phyloP scores from a whole-genome alignment of 306 rosid species.

The Alnus rubra region DNA sequence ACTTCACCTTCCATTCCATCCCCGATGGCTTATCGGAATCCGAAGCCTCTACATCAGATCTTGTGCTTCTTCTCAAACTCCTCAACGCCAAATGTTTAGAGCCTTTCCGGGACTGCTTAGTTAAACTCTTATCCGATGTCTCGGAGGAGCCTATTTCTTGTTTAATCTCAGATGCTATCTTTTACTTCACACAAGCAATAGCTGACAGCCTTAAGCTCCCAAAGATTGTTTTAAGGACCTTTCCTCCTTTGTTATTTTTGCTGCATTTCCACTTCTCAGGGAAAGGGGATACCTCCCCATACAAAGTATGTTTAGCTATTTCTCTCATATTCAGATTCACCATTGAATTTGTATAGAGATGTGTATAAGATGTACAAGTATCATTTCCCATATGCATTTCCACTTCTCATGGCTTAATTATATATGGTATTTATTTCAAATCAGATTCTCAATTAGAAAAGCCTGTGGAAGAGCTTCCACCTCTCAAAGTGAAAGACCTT shows the following conservation, averaged over 20 bases:
- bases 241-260: conserved; percentile 34
- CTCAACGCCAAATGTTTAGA: conserved; percentile 24
- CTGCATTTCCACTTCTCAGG: conserved; percentile 36
- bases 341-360: no score
- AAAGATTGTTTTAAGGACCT: conserved; percentile 42
- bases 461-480: conserved; percentile 43
- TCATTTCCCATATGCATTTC: no score
- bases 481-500: conserved; percentile 52
- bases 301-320: conserved; percentile 30
- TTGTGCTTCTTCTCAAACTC: not conserved
- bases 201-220: conserved; percentile 42
- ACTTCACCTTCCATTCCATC: conserved; percentile 46
- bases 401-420: no score
- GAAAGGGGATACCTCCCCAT: conserved; percentile 40
- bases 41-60: conserved; percentile 19
- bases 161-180: conserved; percentile 45
- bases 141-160: conserved; percentile 46
- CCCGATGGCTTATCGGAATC: conserved; percentile 20
- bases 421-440: not conserved
- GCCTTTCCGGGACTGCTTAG: conserved; percentile 34
- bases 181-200: conserved; percentile 42
- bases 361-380: no score
- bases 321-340: no score
- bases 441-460: conserved; percentile 41
- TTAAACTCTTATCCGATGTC: conserved; percentile 15